phyloP scores from a whole-genome alignment of 169 alveolate genomes.

The Eimeria sp. region DNA sequence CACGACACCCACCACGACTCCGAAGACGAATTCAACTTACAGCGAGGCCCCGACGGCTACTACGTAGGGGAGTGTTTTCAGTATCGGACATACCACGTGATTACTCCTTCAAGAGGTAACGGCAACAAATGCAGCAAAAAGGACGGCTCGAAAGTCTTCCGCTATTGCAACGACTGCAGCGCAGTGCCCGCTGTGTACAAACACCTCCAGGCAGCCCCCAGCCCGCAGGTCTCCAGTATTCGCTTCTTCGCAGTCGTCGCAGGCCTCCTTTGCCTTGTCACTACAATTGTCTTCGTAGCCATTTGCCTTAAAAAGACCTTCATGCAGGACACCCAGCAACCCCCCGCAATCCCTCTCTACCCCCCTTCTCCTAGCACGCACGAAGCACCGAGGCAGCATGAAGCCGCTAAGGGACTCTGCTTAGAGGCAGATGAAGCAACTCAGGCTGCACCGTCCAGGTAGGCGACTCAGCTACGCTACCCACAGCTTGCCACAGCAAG shows the following conservation, averaged over 20 bases:
- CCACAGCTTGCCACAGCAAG: not conserved
- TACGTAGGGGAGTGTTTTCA: slow-evolving; percentile 62
- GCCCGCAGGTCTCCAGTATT: not conserved
- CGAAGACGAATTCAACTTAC: slow-evolving; percentile 71
- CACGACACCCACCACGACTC: slow-evolving; percentile 78
- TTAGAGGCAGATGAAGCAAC: not conserved
- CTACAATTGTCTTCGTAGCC: slow-evolving; percentile 3
- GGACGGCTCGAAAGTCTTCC: slow-evolving; percentile 59
- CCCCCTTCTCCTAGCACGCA: not conserved
- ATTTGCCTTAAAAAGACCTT: not conserved
- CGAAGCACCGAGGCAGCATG: not conserved
- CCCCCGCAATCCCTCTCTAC: not conserved
- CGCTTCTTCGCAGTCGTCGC: slow-evolving; percentile 38
- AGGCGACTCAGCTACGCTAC: not conserved
- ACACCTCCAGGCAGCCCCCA: slow-evolving; percentile 52
- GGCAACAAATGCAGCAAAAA: slow-evolving; percentile 44
- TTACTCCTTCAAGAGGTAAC: slow-evolving; percentile 15
- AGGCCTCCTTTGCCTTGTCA: slow-evolving; percentile 18
- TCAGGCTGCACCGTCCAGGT: not conserved
- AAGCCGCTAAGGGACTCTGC: not conserved
- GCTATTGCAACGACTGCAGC: slow-evolving; percentile 74
- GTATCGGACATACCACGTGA: slow-evolving; percentile 23
- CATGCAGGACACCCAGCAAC: not conserved
- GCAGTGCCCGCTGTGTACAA: slow-evolving; percentile 66
- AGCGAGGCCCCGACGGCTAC: slow-evolving; percentile 57